Evolutionary conservation across 805 yeast genomes (phyloP), one percentile per base, ranked within the genome.

Genomic region (Metschnikowia continentalis): DNA sequence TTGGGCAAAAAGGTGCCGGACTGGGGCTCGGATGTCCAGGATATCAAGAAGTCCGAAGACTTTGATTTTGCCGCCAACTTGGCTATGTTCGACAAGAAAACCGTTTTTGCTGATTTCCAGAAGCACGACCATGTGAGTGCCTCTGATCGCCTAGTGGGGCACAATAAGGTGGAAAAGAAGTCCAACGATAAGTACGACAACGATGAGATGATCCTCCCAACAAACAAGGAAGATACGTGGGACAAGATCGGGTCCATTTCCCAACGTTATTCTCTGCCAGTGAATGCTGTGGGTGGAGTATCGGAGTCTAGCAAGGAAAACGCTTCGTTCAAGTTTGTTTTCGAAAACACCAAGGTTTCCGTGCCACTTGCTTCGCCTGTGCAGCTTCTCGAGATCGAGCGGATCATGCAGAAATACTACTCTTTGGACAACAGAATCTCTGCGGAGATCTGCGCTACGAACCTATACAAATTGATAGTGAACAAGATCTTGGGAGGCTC

Each of bases 41-140:
- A 72, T 52, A 76, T 80, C 64, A 75, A 80, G 56, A 64, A 75
- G 49, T 49, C 59, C n/a, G 53, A 55, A 20, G 97, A 90, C 55
- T 91, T 91, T 68, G 97, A 91, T 65, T 91, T 91, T 67, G 88
- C 82, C 49, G 84, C 88, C 13, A 88, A 87, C 62, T 75, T 91
- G 55, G 84, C 84, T 22, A 82, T 83, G 74, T 91, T 91, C 61
- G 94, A 91, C 66, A 91, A 91, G 66, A 72, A 76, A 52, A 75
- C 83, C 5, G 92, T 90, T 3, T 86, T 91, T 66, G 87, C 86
- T 45, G 90, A 89, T 62, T 78, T 91, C 61, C 82, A 81, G 46
- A 76, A 76, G 54, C 70, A 74, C 48, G 97, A 90, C 62, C 76
- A 73, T 17, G 74, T 81, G 15, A 80, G 77, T 37, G 84, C 85